Conservation (phyloP, 176 grass and related monocot genomes). For the Olyra latifolia region DNA sequence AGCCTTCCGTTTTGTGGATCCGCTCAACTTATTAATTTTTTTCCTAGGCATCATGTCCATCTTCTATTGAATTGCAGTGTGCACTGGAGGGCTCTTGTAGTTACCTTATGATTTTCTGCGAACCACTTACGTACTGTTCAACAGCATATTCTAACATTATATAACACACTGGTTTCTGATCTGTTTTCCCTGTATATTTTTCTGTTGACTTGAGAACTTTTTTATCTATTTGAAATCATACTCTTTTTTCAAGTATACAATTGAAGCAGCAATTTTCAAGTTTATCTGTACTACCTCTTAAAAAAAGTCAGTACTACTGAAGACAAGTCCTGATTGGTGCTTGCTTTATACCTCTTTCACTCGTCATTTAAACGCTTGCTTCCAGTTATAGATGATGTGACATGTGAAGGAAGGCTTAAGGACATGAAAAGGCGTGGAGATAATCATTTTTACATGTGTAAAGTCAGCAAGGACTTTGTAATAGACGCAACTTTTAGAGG, state of each 20-base stretch:
- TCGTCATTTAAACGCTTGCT: not conserved
- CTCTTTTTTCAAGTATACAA: not conserved
- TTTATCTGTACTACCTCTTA: not conserved
- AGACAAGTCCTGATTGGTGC: not conserved
- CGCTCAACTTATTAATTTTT: not conserved
- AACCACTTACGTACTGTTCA: not conserved
- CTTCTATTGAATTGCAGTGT: not conserved
- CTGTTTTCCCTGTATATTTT: not conserved
- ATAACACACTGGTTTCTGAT: not conserved
- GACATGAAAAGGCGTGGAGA: constrained; percentile 73
- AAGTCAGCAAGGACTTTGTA: constrained; percentile 82
- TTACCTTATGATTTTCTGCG: not conserved
- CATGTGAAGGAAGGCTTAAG: constrained; percentile 68
- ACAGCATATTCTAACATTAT: not conserved
- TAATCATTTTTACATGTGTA: constrained; percentile 90
- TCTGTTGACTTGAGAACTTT: not conserved
- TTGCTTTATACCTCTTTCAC: not conserved
- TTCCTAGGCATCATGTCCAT: not conserved
- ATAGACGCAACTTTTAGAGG: constrained; percentile 94
- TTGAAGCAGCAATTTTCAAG: not conserved
- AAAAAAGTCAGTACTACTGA: not conserved
- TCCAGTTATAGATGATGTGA: constrained; percentile 82
- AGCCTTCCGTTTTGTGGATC: not conserved
- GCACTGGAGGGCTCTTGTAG: not conserved
- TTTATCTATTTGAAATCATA: not conserved